Evolutionary conservation across 805 yeast genomes (phyloP).

Genomic region (Saturnispora sanitii): DNA sequence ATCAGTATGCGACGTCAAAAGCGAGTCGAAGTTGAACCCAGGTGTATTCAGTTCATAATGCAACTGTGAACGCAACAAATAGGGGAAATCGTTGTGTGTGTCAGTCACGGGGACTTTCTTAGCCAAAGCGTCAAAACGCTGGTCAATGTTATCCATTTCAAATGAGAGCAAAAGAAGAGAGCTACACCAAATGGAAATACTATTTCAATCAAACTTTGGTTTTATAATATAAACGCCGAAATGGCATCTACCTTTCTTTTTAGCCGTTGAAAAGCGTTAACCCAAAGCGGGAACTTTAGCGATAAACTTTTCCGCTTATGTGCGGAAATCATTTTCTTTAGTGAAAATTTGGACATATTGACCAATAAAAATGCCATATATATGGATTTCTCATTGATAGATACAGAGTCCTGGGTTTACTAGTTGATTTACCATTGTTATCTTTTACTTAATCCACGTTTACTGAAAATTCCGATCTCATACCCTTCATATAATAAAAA

Average conservation of each 20-base stretch:
- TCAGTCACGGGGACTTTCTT: slow-evolving; percentile 33
- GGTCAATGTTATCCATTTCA: slow-evolving; percentile 12
- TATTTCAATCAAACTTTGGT: no score
- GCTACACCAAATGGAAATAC: background rate
- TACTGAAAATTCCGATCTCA: no score
- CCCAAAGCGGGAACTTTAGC: background rate
- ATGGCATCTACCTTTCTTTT: background rate
- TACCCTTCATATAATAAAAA: no score
- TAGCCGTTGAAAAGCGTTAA: background rate
- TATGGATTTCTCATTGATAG: no score
- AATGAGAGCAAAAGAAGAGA: slow-evolving; percentile 1
- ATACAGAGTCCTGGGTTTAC: no score
- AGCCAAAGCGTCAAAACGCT: slow-evolving; percentile 14
- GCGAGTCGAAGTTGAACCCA: slow-evolving; percentile 28
- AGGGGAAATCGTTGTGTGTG: slow-evolving; percentile 47
- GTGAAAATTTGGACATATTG: no score
- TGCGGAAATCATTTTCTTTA: no score
- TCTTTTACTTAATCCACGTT: no score
- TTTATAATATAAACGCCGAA: no score
- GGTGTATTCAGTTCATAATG: slow-evolving; percentile 26
- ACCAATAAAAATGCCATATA: no score
- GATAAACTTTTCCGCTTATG: background rate
- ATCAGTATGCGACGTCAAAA: slow-evolving; percentile 37
- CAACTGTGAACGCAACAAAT: slow-evolving; percentile 34
- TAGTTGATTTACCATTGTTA: no score